phyloP scores from a whole-genome alignment of 2,329 filamentous ascomycete genomes.

The Xylaria sp. region DNA sequence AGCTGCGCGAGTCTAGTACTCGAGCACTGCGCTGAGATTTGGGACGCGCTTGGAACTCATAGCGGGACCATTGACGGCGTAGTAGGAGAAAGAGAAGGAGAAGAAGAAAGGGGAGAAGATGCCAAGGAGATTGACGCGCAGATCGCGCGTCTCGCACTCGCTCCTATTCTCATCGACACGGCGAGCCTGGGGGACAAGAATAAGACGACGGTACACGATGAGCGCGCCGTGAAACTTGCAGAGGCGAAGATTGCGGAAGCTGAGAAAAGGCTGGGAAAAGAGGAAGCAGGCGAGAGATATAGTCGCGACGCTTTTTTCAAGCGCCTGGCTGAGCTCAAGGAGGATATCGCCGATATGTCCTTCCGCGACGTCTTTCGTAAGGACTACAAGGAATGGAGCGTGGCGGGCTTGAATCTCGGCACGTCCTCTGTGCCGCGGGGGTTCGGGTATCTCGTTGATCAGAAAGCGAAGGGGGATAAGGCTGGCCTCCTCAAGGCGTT shows the following conservation, averaged over 20 bases:
- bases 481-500: constrained; percentile 52
- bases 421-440: constrained; percentile 69
- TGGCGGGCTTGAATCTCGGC: constrained; percentile 64
- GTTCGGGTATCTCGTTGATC: constrained; percentile 61
- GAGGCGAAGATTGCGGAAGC: constrained; percentile 51
- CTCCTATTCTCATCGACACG: constrained; percentile 76
- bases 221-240: constrained; percentile 61
- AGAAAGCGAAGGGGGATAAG: constrained; percentile 54
- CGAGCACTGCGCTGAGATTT: constrained; percentile 61
- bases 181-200: constrained; percentile 63
- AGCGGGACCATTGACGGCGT: constrained; percentile 16
- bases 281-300: constrained; percentile 47
- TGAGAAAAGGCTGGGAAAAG: constrained; percentile 37
- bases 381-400: constrained; percentile 83
- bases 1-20: constrained; percentile 77
- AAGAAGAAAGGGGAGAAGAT: constrained; percentile 44
- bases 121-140: constrained; percentile 55
- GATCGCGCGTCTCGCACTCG: constrained; percentile 71
- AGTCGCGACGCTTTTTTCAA: constrained; percentile 62
- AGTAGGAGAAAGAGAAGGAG: constrained; percentile 33
- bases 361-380: constrained; percentile 75
- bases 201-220: constrained; percentile 70
- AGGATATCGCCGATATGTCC: constrained; percentile 65
- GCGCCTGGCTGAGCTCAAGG: constrained; percentile 67
- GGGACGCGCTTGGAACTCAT: constrained; percentile 55